Base-by-base conservation (phyloP, 2,329 filamentous ascomycete genomes). In the Apiospora phragmitis region DNA sequence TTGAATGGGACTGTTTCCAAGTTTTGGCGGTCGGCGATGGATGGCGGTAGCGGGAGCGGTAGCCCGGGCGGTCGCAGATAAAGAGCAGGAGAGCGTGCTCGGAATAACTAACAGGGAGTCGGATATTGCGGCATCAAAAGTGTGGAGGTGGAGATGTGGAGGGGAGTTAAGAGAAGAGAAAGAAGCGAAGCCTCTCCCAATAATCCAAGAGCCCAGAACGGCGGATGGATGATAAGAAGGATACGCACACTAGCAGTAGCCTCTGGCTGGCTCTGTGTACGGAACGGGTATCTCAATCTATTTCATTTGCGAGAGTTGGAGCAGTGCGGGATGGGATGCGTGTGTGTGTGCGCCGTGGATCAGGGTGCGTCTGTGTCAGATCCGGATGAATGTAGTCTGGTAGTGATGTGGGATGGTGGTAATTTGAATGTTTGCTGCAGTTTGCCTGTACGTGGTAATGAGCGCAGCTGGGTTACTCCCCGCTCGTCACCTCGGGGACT, bases 41-140 rank as follows among this genome's bases (percentile, higher is more conserved):
- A 29, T 29, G 24, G 47, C 24, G 51, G 51, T 59, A 59, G 29
- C 29, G 16, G 51, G 8, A 29, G 49, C 49, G 26, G 49, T 16
- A 35, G 42, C 42, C 21, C 55, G 55, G 55, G 32, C 32, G 55
- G 55, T 62, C 32, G 55, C 55, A 62, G 55, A 62, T 62, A 62
- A n/a, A 62, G 21, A n/a, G 18, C 3, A n/a, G 21, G 49, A 67
- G 65, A 65, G 29, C 8, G 65, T 29, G 55, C 32, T 62, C n/a
- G 55, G 32, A 67, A 67, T 67, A 67, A n/a, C n/a, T 42, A 62
- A 62, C 55, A 62, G n/a, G 65, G 65, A 67, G 24, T 67, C 65
- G 65, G 65, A 67, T 67, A 67, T 45, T 67, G 65, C 65, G 65
- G 65, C 65, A 67, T 42, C 55, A n/a, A 67, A 67, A 67, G 65